phyloP scores from a whole-genome alignment of 2,329 filamentous ascomycete genomes.

The Raffaelea deltoideospora region DNA sequence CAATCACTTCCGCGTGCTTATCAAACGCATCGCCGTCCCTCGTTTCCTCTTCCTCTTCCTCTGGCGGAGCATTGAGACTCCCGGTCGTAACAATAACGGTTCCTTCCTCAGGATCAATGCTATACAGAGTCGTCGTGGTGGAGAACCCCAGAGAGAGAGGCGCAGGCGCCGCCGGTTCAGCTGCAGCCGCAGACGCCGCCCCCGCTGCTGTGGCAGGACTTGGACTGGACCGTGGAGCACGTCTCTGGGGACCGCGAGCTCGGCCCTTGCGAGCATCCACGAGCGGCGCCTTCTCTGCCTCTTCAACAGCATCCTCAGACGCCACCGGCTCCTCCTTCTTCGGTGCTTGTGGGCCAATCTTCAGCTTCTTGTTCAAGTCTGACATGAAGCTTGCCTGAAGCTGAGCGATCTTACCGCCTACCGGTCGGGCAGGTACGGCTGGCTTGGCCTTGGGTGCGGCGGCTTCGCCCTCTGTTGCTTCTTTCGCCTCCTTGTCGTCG shows the following conservation, averaged over 20 bases:
- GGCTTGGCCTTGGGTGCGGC: constrained; percentile 66
- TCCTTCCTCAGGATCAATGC: constrained; percentile 33
- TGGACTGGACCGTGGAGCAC: constrained; percentile 19
- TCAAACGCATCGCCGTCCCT: neutral
- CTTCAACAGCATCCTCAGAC: constrained; percentile 34
- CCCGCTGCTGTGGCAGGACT: constrained; percentile 15
- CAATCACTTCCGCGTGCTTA: neutral
- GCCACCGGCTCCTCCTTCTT: constrained; percentile 51
- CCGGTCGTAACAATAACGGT: neutral
- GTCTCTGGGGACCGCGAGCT: constrained; percentile 65
- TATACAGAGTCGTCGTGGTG: constrained; percentile 31
- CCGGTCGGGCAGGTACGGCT: constrained; percentile 61
- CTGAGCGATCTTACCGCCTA: constrained; percentile 75
- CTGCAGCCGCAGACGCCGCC: constrained; percentile 13
- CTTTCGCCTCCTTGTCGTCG: constrained; percentile 24
- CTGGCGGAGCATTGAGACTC: neutral
- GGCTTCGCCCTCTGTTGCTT: constrained; percentile 14
- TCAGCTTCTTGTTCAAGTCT: constrained; percentile 79
- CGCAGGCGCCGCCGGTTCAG: constrained; percentile 15
- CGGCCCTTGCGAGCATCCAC: constrained; percentile 80
- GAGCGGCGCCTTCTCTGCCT: constrained; percentile 62
- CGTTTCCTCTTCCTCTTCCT: neutral
- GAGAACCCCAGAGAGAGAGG: constrained; percentile 26
- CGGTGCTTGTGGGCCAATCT: constrained; percentile 66
- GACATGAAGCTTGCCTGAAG: constrained; percentile 86